Evolutionary conservation across 1,284 basidiomycete genomes (phyloP), one percentile per base, ranked within the genome.

Genomic region (Microbotryomycetes sp.): DNA sequence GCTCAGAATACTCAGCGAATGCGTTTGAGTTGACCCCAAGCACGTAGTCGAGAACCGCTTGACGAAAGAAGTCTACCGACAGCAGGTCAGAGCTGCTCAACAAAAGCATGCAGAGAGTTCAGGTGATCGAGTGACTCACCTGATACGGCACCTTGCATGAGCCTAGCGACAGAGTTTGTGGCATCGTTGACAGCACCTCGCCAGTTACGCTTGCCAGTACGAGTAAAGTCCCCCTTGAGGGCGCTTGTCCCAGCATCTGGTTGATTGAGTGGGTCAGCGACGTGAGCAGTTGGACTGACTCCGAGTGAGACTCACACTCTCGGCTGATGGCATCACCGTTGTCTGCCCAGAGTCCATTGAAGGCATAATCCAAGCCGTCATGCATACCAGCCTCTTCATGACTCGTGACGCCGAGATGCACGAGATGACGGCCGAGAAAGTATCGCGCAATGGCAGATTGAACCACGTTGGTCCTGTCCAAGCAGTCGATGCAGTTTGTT

Each of bases 331-430:
- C 85, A 73, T 93, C 89, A 2, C 90, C 92, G 66, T 94, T 94
- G 73, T 94, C 93, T 3, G 94, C 94, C 94, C 93, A 97, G 25
- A 92, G 86, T 74, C 91, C 86, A 70, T 94, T 96, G 76, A 94
- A 93, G 3, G 88, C 84, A 16, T 84, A 73, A 71, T 96, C 90
- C 55, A 85, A 81, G 52, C 85, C 84, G 26, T 69, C 28, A 81
- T 80, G 65, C 51, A 79, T 79, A 29, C 74, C 70, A 15, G 78
- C 78, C 36, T 79, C 78, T n/a, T 78, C 74, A 25, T 82, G 80
- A 64, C 81, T 80, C 2, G 83, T 76, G 26, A 91, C 75, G 0
- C 87, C 92, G 2, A 92, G 81, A 47, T 88, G 88, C 28, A 87
- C 84, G 15, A 94, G 80, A 75, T 97, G 92, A 59, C 82, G 82